Evolutionary conservation across 2,329 filamentous ascomycete species (phyloP).

Genomic region (Cadophora sp.): DNA sequence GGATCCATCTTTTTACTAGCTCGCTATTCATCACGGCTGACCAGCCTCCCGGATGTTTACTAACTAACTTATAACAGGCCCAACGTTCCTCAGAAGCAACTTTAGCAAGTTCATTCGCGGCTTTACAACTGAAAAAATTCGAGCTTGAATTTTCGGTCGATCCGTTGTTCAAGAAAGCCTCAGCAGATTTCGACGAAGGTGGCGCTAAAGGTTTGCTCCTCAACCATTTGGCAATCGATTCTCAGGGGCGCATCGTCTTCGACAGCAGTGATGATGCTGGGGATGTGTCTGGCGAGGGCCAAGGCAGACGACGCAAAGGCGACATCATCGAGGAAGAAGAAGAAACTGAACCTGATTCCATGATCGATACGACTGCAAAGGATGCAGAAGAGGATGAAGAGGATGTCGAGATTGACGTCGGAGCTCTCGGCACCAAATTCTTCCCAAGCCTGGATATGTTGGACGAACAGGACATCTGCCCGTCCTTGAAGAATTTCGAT

Average conservation of each 20-base stretch:
- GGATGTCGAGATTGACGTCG: slow-evolving; percentile 80
- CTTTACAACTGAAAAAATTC: slow-evolving; percentile 94
- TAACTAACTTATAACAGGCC: slow-evolving; percentile 49
- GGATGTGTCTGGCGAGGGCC: slow-evolving; percentile 53
- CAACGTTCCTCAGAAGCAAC: slow-evolving; percentile 92
- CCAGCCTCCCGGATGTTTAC: slow-evolving; percentile 19
- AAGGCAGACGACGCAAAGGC: slow-evolving; percentile 54
- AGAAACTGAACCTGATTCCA: slow-evolving; percentile 48
- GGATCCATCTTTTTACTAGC: not conserved
- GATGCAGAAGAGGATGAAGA: slow-evolving; percentile 55
- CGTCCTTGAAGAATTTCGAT: slow-evolving; percentile 92
- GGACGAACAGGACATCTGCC: slow-evolving; percentile 90
- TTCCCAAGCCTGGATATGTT: slow-evolving; percentile 81
- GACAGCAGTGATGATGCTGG: slow-evolving; percentile 91
- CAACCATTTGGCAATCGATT: slow-evolving; percentile 96
- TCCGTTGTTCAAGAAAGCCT: slow-evolving; percentile 98
- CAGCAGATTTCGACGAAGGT: slow-evolving; percentile 97
- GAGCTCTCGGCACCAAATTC: slow-evolving; percentile 77
- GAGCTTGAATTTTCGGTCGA: slow-evolving; percentile 97
- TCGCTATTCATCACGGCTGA: not conserved
- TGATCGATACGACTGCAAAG: slow-evolving; percentile 47
- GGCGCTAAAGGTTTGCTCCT: slow-evolving; percentile 93
- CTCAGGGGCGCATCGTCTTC: slow-evolving; percentile 91
- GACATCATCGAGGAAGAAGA: slow-evolving; percentile 64
- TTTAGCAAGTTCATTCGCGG: slow-evolving; percentile 84